phyloP scores from a whole-genome alignment of 2,329 filamentous ascomycete species.

The Trichoderma brevicompactum region DNA sequence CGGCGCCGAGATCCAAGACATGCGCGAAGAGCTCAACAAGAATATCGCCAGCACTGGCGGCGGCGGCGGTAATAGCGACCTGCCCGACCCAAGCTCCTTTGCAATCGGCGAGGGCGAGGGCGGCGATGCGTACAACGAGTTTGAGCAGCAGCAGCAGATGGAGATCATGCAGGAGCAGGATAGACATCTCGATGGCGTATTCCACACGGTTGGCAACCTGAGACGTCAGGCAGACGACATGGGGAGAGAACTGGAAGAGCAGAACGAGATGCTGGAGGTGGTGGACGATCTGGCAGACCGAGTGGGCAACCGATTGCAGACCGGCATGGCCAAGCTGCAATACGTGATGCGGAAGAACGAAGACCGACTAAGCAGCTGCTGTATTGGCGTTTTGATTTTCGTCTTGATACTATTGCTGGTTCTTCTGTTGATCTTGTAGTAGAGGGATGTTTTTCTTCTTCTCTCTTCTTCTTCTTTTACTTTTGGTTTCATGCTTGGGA shows the following conservation, averaged over 20 bases:
- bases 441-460: background rate
- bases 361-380: slow-evolving; percentile 85
- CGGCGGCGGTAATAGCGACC: slow-evolving; percentile 46
- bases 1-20: slow-evolving; percentile 84
- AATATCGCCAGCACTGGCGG: slow-evolving; percentile 46
- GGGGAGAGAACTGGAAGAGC: slow-evolving; percentile 95
- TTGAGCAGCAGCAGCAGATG: slow-evolving; percentile 89
- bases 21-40: slow-evolving; percentile 79
- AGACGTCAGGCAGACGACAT: slow-evolving; percentile 91
- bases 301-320: slow-evolving; percentile 83
- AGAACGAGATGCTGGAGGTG: slow-evolving; percentile 83
- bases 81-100: slow-evolving; percentile 61
- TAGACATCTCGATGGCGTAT: slow-evolving; percentile 88
- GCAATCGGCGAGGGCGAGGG: slow-evolving; percentile 56
- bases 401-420: slow-evolving; percentile 86
- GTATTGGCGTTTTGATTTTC: slow-evolving; percentile 85
- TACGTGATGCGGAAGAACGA: slow-evolving; percentile 88
- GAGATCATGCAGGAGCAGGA: slow-evolving; percentile 96
- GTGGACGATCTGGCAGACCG: slow-evolving; percentile 85
- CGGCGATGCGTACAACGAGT: slow-evolving; percentile 73
- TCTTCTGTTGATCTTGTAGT: slow-evolving; percentile 67
- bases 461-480: background rate
- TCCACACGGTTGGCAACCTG: slow-evolving; percentile 88
- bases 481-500: background rate
- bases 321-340: slow-evolving; percentile 82